Percentiles rank a stretch among this genome's conserved stretches.
Evolutionary conservation across 192 early-diverging fungal genomes (phyloP).

Genomic region (Entomortierella parvispora): DNA sequence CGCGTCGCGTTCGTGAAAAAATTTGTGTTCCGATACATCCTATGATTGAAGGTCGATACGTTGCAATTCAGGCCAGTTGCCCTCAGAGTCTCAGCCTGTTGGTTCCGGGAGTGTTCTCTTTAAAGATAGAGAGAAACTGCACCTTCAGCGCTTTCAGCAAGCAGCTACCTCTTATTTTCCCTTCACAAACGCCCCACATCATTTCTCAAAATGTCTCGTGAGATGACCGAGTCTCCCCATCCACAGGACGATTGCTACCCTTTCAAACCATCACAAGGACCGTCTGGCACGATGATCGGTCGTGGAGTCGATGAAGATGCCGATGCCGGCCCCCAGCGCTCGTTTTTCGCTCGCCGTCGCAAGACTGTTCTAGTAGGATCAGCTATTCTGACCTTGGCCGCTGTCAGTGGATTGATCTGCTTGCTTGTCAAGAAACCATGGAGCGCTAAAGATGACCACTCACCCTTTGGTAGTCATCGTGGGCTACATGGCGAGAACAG

Average conservation of each 20-base stretch:
- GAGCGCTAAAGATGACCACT: not conserved
- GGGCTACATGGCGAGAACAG: not conserved
- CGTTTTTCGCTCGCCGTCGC: conserved; percentile 20
- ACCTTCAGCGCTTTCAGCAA: no score
- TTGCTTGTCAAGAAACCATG: conserved; percentile 23
- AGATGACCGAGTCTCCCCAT: conserved; percentile 4
- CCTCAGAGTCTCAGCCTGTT: no score
- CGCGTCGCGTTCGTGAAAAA: no score
- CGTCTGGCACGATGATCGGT: conserved; percentile 6
- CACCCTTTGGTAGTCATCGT: not conserved
- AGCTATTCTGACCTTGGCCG: conserved; percentile 18
- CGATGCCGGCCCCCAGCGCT: not conserved
- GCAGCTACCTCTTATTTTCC: no score
- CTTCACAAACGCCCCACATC: no score
- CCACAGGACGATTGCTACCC: not conserved
- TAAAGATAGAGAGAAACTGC: no score
- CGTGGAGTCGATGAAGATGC: not conserved
- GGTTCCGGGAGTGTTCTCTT: no score
- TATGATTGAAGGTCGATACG: no score
- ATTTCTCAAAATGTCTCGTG: conserved; percentile 16
- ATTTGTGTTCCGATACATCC: no score
- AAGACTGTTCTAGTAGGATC: conserved; percentile 23
- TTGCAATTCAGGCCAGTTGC: no score
- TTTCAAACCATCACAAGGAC: not conserved
- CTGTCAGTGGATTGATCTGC: conserved; percentile 9